phyloP scores from a whole-genome alignment of 2,329 filamentous ascomycete genomes.

The Ceratocystis diversiconidia region DNA sequence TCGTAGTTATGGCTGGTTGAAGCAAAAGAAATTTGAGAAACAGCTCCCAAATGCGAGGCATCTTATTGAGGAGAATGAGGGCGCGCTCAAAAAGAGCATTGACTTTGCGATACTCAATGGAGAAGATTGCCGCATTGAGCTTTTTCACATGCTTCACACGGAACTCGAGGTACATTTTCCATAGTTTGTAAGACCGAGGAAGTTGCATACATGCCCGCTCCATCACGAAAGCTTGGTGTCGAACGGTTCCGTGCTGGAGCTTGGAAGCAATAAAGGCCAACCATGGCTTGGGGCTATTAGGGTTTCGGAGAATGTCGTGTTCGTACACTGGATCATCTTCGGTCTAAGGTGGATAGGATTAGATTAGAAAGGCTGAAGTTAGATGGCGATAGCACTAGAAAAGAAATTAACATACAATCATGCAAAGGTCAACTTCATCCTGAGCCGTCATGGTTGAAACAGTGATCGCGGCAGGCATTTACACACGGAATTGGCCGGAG shows the following conservation, averaged over 20 bases:
- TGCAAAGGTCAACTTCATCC: conserved; percentile 28
- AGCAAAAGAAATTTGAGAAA: conserved; percentile 81
- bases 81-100: conserved; percentile 90
- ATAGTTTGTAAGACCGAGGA: conserved; percentile 91
- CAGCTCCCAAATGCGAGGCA: conserved; percentile 97
- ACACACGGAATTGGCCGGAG: neutral
- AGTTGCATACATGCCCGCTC: conserved; percentile 83
- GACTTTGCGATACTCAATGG: conserved; percentile 76
- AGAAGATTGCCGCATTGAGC: conserved; percentile 68
- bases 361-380: neutral
- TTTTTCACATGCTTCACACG: conserved; percentile 66
- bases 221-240: conserved; percentile 76
- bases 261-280: conserved; percentile 89
- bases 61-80: conserved; percentile 89
- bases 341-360: conserved; percentile 34
- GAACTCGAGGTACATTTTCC: conserved; percentile 91
- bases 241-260: conserved; percentile 63
- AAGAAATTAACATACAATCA: conserved; percentile 30
- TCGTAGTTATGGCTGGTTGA: conserved; percentile 81
- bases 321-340: conserved; percentile 93
- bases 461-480: conserved; percentile 11
- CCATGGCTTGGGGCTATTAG: conserved; percentile 83
- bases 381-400: neutral
- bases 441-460: neutral
- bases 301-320: conserved; percentile 80